Evolutionary conservation across 2,329 filamentous ascomycete species (phyloP), one percentile per base, ranked within the genome.

Genomic region (Penicillium polonicum): DNA sequence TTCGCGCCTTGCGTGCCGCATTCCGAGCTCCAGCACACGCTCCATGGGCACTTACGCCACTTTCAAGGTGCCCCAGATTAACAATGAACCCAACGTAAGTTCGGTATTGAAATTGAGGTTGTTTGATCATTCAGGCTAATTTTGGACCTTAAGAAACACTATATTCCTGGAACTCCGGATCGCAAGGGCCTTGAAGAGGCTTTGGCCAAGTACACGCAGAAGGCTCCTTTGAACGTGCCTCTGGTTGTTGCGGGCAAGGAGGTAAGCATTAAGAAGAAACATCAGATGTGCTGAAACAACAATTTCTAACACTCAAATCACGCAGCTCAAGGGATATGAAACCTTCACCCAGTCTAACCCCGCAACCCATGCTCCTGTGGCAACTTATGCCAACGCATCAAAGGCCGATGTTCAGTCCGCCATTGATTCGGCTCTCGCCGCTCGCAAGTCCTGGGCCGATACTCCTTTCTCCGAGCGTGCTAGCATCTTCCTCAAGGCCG

Each of bases 21-120:
- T 61, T 56, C 60, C 58, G 55, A 55, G 57, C 65, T 58, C 64
- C 29, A 64, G 56, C 58, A 62, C 61, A 33, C 67, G 71, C 42
- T 60, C 65, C 23, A 66, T 73, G 44, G 67, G 69, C 87, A 88
- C 86, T 8, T 81, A 96, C 63, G 92, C 92, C 49, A 83, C 86
- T 60, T 97, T 97, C 84, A 93, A 91, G 80, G 85, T 92, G 51
- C 94, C 94, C 49, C 87, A 87, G 62, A 85, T 97, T 68, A 81
- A 85, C 72, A 99, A 99, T 74, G 94, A 99, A 80, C 91, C 91
- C n/a, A 99, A 97, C 74, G 92, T 96, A 77, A 75, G 90, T 82
- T 35, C 36, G 49, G 4, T 21, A 59, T 17, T 31, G 21, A 2
- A 23, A 38, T n/a, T 12, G 2, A 38, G 13, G 7, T 48, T 31